These are phyloP conservation scores for Magnaporthales sp. DNA, from an alignment of 2,329 filamentous ascomycete species.

Conservation along the genomic window DNA sequence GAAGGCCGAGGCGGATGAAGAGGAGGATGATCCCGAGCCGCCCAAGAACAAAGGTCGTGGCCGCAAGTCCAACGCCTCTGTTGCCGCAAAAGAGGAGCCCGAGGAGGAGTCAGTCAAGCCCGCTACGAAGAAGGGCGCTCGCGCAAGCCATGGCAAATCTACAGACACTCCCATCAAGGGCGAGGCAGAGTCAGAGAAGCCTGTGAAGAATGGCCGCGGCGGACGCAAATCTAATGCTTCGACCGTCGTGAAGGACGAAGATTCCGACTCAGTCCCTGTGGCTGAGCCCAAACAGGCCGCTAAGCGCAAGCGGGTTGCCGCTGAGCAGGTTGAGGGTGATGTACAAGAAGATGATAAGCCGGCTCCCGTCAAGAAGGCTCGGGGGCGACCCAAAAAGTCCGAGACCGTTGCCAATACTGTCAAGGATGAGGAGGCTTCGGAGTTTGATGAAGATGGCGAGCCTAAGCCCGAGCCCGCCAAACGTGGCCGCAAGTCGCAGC, in stretches of 20 bases:
- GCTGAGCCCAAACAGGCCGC: constrained; percentile 12
- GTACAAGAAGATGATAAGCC: constrained; percentile 4
- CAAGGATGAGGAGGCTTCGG: neutral
- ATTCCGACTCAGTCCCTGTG: constrained; percentile 8
- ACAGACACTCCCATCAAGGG: neutral
- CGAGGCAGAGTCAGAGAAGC: neutral
- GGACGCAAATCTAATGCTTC: constrained; percentile 10
- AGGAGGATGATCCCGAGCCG: constrained; percentile 4
- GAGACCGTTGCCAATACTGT: neutral
- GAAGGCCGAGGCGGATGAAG: constrained; percentile 13
- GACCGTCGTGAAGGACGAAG: constrained; percentile 12
- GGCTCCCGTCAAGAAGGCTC: neutral
- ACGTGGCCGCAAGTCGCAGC: constrained; percentile 1
- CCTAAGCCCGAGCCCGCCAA: constrained; percentile 1
- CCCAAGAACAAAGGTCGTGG: constrained; percentile 4
- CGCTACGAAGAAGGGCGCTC: constrained; percentile 8
- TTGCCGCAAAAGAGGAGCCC: constrained; percentile 10
- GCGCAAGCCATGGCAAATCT: constrained; percentile 5
- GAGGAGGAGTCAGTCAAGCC: constrained; percentile 6
- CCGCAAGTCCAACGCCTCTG: constrained; percentile 2
- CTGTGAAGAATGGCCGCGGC: neutral
- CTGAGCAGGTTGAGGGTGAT: neutral
- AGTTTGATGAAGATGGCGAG: neutral
- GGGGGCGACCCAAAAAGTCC: neutral
- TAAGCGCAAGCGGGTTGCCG: constrained; percentile 11